A percentile compares a stretch with the other conserved stretches of the same genome.
Conservation (phyloP, 148 eudicot species). For the Heliosperma pusillum region DNA sequence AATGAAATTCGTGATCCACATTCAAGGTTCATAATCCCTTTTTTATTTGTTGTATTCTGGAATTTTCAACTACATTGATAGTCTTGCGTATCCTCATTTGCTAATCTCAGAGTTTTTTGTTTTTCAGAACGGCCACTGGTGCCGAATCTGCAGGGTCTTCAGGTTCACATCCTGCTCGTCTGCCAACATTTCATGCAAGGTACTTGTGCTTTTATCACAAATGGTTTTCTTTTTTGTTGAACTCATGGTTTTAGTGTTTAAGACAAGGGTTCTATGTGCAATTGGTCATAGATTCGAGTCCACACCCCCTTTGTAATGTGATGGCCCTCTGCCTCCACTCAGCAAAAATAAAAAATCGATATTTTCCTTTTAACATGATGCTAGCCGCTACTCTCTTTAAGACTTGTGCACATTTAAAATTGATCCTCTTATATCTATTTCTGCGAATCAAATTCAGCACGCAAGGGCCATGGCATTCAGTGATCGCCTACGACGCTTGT, state of each 20-base stretch:
- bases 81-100: conserved; percentile 11
- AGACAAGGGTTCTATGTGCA: not conserved
- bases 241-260: not conserved
- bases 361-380: not conserved
- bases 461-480: conserved; percentile 86
- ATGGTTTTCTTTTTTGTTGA: not conserved
- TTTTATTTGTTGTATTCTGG: conserved; percentile 28
- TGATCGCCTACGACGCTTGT: conserved; percentile 93
- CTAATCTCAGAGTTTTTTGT: conserved; percentile 1
- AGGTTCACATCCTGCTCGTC: conserved; percentile 58
- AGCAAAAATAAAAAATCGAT: not conserved
- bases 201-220: conserved; percentile 23
- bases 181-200: conserved; percentile 97
- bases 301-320: not conserved
- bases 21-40: conserved; percentile 43
- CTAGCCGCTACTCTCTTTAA: not conserved
- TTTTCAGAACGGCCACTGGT: conserved; percentile 45
- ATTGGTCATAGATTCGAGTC: too few species aligned
- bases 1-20: conserved; percentile 28
- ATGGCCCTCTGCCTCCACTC: not conserved
- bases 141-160: conserved; percentile 60
- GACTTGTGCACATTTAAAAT: not conserved
- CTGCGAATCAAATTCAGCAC: conserved; percentile 49
- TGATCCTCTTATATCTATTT: not conserved
- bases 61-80: conserved; percentile 17